Conservation (phyloP, 116 monocot genomes). For the Trichopus zeylanicus region DNA sequence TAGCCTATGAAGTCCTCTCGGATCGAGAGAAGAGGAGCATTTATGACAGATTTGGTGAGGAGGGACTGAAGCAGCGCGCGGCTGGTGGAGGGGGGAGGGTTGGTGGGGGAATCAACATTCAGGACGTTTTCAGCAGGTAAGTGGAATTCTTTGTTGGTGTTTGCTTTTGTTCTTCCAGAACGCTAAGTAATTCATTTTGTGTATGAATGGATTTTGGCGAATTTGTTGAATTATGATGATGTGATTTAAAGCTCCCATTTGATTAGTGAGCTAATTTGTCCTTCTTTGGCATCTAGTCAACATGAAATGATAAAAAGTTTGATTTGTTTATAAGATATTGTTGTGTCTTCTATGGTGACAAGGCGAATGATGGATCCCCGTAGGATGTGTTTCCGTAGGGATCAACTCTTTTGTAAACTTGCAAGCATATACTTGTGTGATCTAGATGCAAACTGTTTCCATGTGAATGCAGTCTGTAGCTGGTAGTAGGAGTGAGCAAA, state of each 20-base stretch:
- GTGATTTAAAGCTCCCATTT: neutral
- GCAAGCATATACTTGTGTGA: too few species aligned
- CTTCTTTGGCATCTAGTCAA: neutral
- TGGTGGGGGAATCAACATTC: slow-evolving; percentile 90
- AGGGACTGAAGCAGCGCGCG: slow-evolving; percentile 75
- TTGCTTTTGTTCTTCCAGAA: neutral
- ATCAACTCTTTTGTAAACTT: too few species aligned
- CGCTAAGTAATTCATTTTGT: neutral
- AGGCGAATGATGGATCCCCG: too few species aligned
- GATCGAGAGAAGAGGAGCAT: slow-evolving; percentile 91
- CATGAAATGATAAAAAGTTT: neutral
- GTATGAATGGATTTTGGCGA: neutral
- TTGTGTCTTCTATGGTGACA: too few species aligned
- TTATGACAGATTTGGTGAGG: slow-evolving; percentile 93
- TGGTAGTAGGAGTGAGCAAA: too few species aligned
- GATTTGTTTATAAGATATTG: neutral
- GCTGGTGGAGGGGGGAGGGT: slow-evolving; percentile 58
- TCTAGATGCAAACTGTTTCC: too few species aligned
- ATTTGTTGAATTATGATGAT: neutral
- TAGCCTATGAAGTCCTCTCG: slow-evolving; percentile 88
- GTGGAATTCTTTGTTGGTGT: slow-evolving; percentile 1
- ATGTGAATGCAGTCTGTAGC: too few species aligned
- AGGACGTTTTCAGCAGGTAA: slow-evolving; percentile 90
- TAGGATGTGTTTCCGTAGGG: too few species aligned
- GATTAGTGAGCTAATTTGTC: neutral